Percentiles rank a stretch among this genome's conserved stretches.
phyloP scores from a whole-genome alignment of 352 stramenopile species.

The Globisporangium echinulatum region DNA sequence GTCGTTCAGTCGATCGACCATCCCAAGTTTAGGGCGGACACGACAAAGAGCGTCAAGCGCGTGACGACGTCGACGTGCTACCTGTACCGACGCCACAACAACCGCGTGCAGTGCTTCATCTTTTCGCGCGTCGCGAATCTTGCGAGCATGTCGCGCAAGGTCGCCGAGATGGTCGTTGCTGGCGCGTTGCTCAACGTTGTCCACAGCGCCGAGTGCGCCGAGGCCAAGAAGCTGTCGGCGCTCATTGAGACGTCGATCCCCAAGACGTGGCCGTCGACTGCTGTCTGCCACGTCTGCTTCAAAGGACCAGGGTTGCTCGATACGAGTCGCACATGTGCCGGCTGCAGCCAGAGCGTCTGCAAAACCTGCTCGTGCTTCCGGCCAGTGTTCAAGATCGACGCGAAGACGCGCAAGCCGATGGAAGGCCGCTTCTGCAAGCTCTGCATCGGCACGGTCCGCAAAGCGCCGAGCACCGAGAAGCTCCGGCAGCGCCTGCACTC shows the following conservation, averaged over 20 bases:
- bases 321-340: constrained; percentile 19
- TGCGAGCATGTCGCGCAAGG: constrained; percentile 3
- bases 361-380: constrained; percentile 21
- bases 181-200: constrained; percentile 19
- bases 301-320: constrained; percentile 17
- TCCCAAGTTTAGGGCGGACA: constrained; percentile 35
- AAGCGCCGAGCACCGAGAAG: constrained; percentile 4
- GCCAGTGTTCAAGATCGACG: constrained; percentile 12
- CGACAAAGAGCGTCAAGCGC: constrained; percentile 41
- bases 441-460: constrained; percentile 7
- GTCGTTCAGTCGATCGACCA: constrained; percentile 56
- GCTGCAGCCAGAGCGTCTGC: constrained; percentile 33
- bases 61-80: constrained; percentile 42
- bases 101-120: constrained; percentile 34
- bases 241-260: constrained; percentile 6
- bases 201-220: constrained; percentile 9
- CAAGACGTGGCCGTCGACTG: constrained; percentile 24
- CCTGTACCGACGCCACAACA: constrained; percentile 28
- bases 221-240: constrained; percentile 9
- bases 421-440: constrained; percentile 13
- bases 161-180: constrained; percentile 14
- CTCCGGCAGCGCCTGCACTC: constrained; percentile 3
- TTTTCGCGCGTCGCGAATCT: constrained; percentile 20
- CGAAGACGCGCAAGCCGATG: constrained; percentile 6
- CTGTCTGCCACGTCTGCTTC: constrained; percentile 21